Conservation (phyloP, 768 basidiomycete species). For the Termitomyces sp. region DNA sequence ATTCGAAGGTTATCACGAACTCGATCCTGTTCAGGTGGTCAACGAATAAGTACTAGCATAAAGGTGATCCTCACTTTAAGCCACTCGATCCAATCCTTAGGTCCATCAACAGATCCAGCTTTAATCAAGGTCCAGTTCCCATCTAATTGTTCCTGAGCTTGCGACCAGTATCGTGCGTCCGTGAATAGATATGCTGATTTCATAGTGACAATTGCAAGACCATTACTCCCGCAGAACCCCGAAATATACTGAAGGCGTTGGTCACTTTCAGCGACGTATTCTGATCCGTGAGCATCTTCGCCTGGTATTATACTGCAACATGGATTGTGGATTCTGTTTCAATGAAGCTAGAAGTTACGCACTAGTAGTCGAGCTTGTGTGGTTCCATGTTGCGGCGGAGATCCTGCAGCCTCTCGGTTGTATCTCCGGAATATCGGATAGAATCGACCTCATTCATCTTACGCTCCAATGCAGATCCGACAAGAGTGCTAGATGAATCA, state of each 20-base stretch:
- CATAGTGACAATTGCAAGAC: slow-evolving; percentile 65
- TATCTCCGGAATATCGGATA: slow-evolving; percentile 49
- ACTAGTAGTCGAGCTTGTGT: slow-evolving; percentile 74
- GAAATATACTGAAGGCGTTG: slow-evolving; percentile 76
- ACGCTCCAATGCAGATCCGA: slow-evolving; percentile 68
- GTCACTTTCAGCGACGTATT: slow-evolving; percentile 74
- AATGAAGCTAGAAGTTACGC: slow-evolving; percentile 23
- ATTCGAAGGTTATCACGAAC: slow-evolving; percentile 42
- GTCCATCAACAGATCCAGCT: slow-evolving; percentile 46
- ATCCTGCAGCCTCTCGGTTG: slow-evolving; percentile 51
- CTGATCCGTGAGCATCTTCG: slow-evolving; percentile 81
- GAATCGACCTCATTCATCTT: slow-evolving; percentile 63
- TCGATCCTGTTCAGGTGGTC: slow-evolving; percentile 23
- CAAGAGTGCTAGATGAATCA: slow-evolving; percentile 66
- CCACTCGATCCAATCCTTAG: slow-evolving; percentile 79
- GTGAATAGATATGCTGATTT: slow-evolving; percentile 68
- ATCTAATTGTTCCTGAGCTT: slow-evolving; percentile 68
- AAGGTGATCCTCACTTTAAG: slow-evolving; percentile 38
- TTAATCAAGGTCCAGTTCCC: slow-evolving; percentile 65
- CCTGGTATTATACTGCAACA: slow-evolving; percentile 61
- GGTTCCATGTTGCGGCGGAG: slow-evolving; percentile 63
- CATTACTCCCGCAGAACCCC: slow-evolving; percentile 54
- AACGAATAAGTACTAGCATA: neutral
- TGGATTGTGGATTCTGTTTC: slow-evolving; percentile 6
- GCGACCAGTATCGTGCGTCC: slow-evolving; percentile 82